Evolutionary conservation across 768 basidiomycete species (phyloP).

Genomic region (Solioccasus polychromus): DNA sequence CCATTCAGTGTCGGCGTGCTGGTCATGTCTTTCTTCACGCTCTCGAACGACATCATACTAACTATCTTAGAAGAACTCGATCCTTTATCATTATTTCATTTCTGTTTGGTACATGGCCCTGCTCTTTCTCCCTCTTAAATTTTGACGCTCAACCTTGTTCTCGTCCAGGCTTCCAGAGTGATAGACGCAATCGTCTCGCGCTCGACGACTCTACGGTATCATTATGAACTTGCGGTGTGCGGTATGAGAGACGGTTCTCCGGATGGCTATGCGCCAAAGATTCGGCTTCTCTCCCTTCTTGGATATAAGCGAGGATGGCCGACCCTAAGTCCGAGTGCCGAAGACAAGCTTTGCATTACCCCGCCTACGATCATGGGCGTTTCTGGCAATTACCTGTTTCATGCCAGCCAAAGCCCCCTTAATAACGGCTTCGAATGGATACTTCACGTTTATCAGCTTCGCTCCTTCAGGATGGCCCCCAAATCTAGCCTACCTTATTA

Average conservation of each 20-base stretch:
- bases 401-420: constrained; percentile 32
- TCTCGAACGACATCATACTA: constrained; percentile 28
- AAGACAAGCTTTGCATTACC: constrained; percentile 30
- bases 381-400: constrained; percentile 32
- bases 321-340: constrained; percentile 28
- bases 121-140: neutral
- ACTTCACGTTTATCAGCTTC: constrained; percentile 32
- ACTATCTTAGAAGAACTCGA: constrained; percentile 34
- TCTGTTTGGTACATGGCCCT: constrained; percentile 25
- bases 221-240: constrained; percentile 31
- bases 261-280: constrained; percentile 14
- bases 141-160: neutral
- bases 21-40: constrained; percentile 35
- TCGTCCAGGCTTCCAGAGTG: constrained; percentile 23
- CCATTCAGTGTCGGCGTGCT: constrained; percentile 30
- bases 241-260: constrained; percentile 29
- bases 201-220: constrained; percentile 31
- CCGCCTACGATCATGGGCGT: constrained; percentile 34
- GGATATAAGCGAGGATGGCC: constrained; percentile 33
- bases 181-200: constrained; percentile 20
- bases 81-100: constrained; percentile 31
- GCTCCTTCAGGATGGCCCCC: constrained; percentile 29
- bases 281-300: constrained; percentile 29
- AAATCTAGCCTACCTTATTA: constrained; percentile 27
- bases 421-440: constrained; percentile 33